phyloP scores from a whole-genome alignment of 2,329 filamentous ascomycete genomes.

The Pseudogymnoascus sp. region DNA sequence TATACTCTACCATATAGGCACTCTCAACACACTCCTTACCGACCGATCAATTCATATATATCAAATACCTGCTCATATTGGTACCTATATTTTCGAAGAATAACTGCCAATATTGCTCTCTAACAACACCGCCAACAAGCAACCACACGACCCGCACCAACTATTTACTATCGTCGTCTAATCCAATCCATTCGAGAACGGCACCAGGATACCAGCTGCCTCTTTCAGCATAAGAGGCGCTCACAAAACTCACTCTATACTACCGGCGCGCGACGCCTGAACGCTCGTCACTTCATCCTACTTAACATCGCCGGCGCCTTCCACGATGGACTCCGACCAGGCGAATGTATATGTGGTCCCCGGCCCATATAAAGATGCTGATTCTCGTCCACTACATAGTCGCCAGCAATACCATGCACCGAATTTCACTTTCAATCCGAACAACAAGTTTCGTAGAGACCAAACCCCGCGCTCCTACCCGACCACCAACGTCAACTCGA shows the following conservation, averaged over 20 bases:
- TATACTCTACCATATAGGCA: slow-evolving; percentile 32
- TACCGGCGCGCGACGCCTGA: neutral
- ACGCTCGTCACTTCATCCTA: neutral
- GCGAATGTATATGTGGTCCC: slow-evolving; percentile 43
- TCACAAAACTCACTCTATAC: neutral
- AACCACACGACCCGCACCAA: slow-evolving; percentile 13
- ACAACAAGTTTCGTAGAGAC: slow-evolving; percentile 43
- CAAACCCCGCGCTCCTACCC: slow-evolving; percentile 38
- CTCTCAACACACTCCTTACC: slow-evolving; percentile 37
- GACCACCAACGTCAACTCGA: slow-evolving; percentile 44
- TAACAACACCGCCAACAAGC: slow-evolving; percentile 8
- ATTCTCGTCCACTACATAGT: slow-evolving; percentile 37
- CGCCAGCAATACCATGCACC: slow-evolving; percentile 43
- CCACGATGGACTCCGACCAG: slow-evolving; percentile 46
- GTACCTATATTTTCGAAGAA: slow-evolving; percentile 20
- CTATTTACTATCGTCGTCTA: neutral
- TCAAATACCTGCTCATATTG: slow-evolving; percentile 29
- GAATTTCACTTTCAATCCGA: slow-evolving; percentile 43
- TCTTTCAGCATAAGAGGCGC: neutral
- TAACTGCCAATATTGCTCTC: slow-evolving; percentile 14
- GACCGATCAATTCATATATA: slow-evolving; percentile 19
- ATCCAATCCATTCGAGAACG: neutral
- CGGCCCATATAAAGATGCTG: slow-evolving; percentile 10
- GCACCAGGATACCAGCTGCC: neutral
- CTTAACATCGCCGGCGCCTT: slow-evolving; percentile 17